Evolutionary conservation across 768 basidiomycete species (phyloP), one percentile per base, ranked within the genome.

Genomic region (Phlegmacium glaucopus): DNA sequence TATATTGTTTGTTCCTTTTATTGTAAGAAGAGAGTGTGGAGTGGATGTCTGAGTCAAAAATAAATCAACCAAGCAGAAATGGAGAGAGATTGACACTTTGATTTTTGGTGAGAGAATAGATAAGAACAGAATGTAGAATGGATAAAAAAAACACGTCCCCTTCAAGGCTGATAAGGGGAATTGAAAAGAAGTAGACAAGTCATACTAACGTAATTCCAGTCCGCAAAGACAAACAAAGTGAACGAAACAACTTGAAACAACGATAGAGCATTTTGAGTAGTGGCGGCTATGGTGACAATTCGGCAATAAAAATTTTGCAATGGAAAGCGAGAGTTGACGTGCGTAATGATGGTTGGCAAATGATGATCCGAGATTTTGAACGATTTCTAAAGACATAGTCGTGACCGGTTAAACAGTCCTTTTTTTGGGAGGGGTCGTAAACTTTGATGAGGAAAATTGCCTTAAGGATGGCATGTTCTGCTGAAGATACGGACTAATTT

Each of bases 291-390:
- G 46, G 41, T 30, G 42, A 45, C 27, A 25, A 45, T 44, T 49
- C 41, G 41, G 50, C 39, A 4, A 29, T 51, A 34, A 36, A 38
- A 48, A 37, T 42, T 28, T 35, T 26, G 39, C 37, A 32, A 45
- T 40, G 44, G 40, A 50, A 27, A 51, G 49, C 45, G 44, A 54
- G 27, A 28, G 42, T 44, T 32, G 37, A 42, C 39, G 28, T 16
- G 40, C 22, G 27, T n/a, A 45, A 30, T 48, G 34, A 49, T 42
- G 43, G 52, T 48, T 26, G 40, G 16, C 35, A 46, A 55, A 48
- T 50, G 41, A 52, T 57, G 47, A 51, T 56, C 53, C 55, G 53
- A 48, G 41, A 49, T 43, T 46, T 52, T 42, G 47, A 39, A 35
- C 42, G 51, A 54, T 44, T 50, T 45, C 53, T 34, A 34, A 6